Conservation (phyloP, 495 filamentous ascomycete genomes). For the Penicillium odoratum region DNA sequence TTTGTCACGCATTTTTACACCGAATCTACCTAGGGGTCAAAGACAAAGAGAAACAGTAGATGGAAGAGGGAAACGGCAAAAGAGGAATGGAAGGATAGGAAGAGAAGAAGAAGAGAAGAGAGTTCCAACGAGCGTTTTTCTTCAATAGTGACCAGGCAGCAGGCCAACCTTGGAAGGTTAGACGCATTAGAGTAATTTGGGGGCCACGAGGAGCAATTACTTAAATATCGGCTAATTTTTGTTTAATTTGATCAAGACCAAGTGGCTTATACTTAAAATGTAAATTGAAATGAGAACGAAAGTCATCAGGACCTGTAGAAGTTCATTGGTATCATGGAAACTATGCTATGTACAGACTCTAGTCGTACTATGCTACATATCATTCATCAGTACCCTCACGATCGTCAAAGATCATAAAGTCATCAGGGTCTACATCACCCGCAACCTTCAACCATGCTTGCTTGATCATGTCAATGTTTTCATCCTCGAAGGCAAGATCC, state of each 20-base stretch:
- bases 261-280: background rate
- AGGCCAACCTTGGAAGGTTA: no score
- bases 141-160: no score
- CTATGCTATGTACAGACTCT: constrained; percentile 1
- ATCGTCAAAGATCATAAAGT: constrained; percentile 64
- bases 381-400: constrained; percentile 40
- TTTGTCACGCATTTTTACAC: no score
- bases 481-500: constrained; percentile 70
- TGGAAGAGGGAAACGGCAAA: no score
- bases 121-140: no score
- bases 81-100: no score
- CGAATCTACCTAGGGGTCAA: no score
- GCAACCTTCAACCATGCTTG: constrained; percentile 63
- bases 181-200: no score
- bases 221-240: no score
- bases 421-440: constrained; percentile 46
- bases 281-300: background rate
- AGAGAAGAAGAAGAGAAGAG: no score
- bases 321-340: background rate
- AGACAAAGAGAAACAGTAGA: no score
- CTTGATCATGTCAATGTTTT: constrained; percentile 57
- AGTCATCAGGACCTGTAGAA: background rate
- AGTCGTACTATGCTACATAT: constrained; percentile 8
- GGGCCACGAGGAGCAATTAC: no score
- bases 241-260: background rate